Evolutionary conservation across 305 asterid species (phyloP), one percentile per base, ranked within the genome.

Genomic region (Andrographis paniculata): DNA sequence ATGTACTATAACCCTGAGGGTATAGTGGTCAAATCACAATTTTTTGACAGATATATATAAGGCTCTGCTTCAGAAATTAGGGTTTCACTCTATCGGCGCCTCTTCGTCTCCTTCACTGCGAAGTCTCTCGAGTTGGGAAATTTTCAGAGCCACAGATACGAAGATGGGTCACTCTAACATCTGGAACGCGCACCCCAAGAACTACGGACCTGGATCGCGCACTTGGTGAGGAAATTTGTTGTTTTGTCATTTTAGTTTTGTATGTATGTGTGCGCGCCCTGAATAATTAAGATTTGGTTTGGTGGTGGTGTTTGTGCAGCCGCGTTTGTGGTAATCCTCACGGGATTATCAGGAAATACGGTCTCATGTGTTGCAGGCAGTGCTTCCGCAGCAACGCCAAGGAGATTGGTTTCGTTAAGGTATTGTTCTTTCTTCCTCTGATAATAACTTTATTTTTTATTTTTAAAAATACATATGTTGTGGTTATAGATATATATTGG

Each of bases 321-420:
- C 78, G 76, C 33, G 82, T 71, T 7, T 75, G 82, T 41, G 78
- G 76, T 28, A 71, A 68, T 38, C 64, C 79, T 2, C 82, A 71
- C 30, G 78, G 75, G n/a, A 46, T 74, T 7, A 70, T 74, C 39
- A 53, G 78, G 58, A 71, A 75, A 42, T 71, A 75, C 21, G 82
- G 76, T 8, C 69, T 75, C 22, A 75, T 71, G 79, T 75, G 79
- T 42, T 75, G 79, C 76, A 60, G 82, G 52, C 79, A 75, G 65
- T 75, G 82, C 69, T 75, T 75, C 74, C 78, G 76, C 55, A 75
- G 74, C 40, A 75, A 75, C 62, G 78, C 82, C 31, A 75, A 75
- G 73, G 82, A 75, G 52, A 75, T 75, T 60, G 78, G 78, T 44
- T 75, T 75, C 62, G 65, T 75, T 52, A 75, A 71, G 78, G 82